Percentiles rank a stretch among this genome's conserved stretches.
Evolutionary conservation across 139 green algal species (phyloP).

Genomic region (Chlamydomonas applanata): DNA sequence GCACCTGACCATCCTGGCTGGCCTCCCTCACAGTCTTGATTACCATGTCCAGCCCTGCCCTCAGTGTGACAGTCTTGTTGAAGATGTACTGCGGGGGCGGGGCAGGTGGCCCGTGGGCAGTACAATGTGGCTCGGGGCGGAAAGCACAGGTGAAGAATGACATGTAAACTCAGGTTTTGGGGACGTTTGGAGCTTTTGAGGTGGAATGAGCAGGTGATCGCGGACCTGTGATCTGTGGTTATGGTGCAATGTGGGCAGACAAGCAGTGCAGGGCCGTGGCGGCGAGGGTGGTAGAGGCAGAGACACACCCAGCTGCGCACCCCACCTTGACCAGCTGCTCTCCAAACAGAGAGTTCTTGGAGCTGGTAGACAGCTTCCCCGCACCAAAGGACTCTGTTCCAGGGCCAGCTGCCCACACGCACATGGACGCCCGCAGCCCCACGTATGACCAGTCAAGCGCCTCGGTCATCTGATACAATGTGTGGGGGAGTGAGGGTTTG

Average conservation of each 20-base stretch:
- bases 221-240: too few species aligned
- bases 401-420: constrained; percentile 1
- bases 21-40: background rate
- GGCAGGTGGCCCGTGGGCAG: background rate
- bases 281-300: too few species aligned
- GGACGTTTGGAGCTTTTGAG: too few species aligned
- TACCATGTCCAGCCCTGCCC: background rate
- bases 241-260: too few species aligned
- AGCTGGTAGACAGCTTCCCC: constrained; percentile 2
- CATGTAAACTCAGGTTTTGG: too few species aligned
- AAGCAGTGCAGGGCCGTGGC: too few species aligned
- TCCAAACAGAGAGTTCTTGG: constrained; percentile 8
- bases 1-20: background rate
- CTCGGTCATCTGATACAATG: background rate
- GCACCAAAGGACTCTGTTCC: constrained; percentile 5
- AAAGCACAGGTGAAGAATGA: too few species aligned
- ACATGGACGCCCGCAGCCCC: background rate
- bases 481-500: too few species aligned
- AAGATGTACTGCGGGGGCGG: background rate
- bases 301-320: background rate
- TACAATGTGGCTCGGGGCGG: background rate
- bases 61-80: background rate
- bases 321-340: constrained; percentile 6
- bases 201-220: too few species aligned
- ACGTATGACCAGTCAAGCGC: background rate